Conservation (phyloP, 805 yeast species). For the Candida nanaspora region DNA sequence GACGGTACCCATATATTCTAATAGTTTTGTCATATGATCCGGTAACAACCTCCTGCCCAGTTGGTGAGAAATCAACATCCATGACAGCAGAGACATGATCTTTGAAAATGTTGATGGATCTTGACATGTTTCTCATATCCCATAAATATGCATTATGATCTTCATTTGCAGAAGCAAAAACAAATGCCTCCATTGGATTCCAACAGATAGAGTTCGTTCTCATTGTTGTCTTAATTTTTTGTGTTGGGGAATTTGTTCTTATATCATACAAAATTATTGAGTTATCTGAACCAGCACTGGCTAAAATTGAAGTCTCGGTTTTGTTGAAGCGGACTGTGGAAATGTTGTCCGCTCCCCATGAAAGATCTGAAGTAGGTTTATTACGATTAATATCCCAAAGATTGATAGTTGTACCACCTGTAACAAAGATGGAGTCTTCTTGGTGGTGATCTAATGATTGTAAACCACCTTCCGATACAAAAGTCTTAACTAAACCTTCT, state of each 20-base stretch:
- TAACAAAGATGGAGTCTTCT: constrained; percentile 65
- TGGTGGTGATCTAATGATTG: constrained; percentile 83
- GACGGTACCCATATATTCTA: constrained; percentile 57
- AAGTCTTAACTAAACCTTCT: constrained; percentile 69
- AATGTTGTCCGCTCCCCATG: constrained; percentile 97
- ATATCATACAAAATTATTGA: constrained; percentile 86
- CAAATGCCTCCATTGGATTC: constrained; percentile 98
- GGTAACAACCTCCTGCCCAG: constrained; percentile 92
- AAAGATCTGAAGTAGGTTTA: constrained; percentile 65
- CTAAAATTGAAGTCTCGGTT: constrained; percentile 83
- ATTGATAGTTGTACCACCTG: constrained; percentile 87
- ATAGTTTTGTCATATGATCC: constrained; percentile 94
- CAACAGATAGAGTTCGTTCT: constrained; percentile 83
- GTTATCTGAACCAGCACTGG: constrained; percentile 87
- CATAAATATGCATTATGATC: constrained; percentile 92
- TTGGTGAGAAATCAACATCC: constrained; percentile 93
- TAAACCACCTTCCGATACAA: constrained; percentile 76
- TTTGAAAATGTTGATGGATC: constrained; percentile 78
- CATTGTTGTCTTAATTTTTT: constrained; percentile 76
- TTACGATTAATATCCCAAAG: constrained; percentile 88
- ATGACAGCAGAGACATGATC: constrained; percentile 95
- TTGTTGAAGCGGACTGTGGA: constrained; percentile 78
- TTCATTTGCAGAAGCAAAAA: constrained; percentile 87
- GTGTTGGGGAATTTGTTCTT: constrained; percentile 86
- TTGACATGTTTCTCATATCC: constrained; percentile 89